Base-by-base conservation (phyloP, 345 rosid genomes). In the Schrenkiella parvula region DNA sequence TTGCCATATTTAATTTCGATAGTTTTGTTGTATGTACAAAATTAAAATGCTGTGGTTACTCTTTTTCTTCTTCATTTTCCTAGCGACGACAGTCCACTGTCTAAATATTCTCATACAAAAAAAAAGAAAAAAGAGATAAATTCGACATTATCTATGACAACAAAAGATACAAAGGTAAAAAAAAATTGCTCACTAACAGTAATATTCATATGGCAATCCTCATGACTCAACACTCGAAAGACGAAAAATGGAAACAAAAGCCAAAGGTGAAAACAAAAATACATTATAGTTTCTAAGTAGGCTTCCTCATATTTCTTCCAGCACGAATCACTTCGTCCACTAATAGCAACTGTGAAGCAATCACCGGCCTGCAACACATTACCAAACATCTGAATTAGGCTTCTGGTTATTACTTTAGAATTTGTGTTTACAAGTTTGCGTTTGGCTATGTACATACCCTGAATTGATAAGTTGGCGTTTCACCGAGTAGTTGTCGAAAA, bases 311-410 rank as follows among this genome's bases (percentile, higher is more conserved):
- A 73, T 93, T 93, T 29, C 97, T 90, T 32, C 97, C 96, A 39
- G 97, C 98, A 4, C 98, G 89, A 46, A 93, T 93, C 48, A 93
- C 98, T 83, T 93, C 97, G 77, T 93, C 98, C 31, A 93, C 97
- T 87, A 87, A 81, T 5, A 93, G 89, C 81, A 93, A 79, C 81
- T 93, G 98, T 6, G 98, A 93, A 5, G 95, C 89, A 54, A 91
- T 93, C 48, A 93, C 95, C 38, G 97, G 97, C 84, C 98, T 93
- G 89, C 77, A 78, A 76, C 32, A 66, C 65, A 35, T 37, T 58
- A 25, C 25, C 28, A 41, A 18, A 67, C 51, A 46, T 21, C 53
- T 19, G n/a, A 37, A 19, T 59, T 41, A 29, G 12, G 19, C 35
- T 7, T n/a, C 22, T 53, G 18, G 31, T 53, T 7, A 10, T 55